Conservation (phyloP, 495 filamentous ascomycete species). For the Massariosphaeria phaeospora region DNA sequence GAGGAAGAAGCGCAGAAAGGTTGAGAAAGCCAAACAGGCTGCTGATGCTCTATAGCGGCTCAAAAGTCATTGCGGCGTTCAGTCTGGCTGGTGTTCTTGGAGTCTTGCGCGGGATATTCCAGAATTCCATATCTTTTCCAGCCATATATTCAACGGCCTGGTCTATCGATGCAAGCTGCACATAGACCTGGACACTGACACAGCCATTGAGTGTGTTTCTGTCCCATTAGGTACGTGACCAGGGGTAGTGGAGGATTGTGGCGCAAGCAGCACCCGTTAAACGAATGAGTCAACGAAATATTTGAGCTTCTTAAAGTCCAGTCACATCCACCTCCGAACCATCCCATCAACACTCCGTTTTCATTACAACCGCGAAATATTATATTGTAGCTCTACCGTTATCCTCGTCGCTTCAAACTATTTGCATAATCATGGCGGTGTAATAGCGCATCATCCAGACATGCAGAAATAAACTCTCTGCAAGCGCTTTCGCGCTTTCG, state of each 20-base stretch:
- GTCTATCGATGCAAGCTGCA: not conserved
- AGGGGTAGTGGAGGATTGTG: not conserved
- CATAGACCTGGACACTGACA: not conserved
- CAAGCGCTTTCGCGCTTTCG: too few species aligned
- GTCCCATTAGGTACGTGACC: not conserved
- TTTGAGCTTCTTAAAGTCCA: not conserved
- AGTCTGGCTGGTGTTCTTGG: not conserved
- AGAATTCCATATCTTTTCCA: too few species aligned
- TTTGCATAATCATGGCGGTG: not conserved
- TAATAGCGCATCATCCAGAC: not conserved
- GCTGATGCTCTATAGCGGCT: conserved; percentile 9
- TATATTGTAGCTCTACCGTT: not conserved
- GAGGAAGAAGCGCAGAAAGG: conserved; percentile 77
- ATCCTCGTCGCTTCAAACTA: too few species aligned
- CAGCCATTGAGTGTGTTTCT: not conserved
- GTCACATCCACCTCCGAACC: not conserved
- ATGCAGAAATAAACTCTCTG: too few species aligned
- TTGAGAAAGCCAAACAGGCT: conserved; percentile 60
- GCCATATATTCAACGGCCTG: too few species aligned
- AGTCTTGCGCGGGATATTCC: not conserved
- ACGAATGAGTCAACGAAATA: conserved; percentile 5
- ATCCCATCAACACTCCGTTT: not conserved
- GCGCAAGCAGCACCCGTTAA: not conserved
- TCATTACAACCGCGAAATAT: not conserved
- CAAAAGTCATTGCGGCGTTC: not conserved